Evolutionary conservation across 2,329 filamentous ascomycete genomes (phyloP), one percentile per base, ranked within the genome.

Genomic region (Colletotrichum sp.): DNA sequence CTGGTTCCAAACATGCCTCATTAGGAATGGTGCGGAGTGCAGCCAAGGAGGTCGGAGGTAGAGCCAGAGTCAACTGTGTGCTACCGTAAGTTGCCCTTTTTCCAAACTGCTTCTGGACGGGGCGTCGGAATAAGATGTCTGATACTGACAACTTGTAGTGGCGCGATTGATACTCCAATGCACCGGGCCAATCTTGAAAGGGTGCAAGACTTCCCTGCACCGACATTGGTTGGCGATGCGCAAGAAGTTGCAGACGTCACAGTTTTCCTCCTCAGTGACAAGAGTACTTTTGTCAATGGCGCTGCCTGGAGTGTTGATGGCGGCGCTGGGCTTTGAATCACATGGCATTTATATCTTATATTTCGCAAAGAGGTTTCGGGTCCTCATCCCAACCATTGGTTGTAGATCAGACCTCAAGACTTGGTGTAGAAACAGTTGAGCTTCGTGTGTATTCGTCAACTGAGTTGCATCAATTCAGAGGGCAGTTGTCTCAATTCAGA

Each of bases 11-110:
- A 21, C 73, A 75, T 15, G 69, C 69, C 5, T 71, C 72, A 3
- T 10, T 75, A 28, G 62, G 62, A 4, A 75, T 75, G 72, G 68
- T 75, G 21, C 36, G 36, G n/a, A 75, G 68, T 28, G 62, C 68
- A 4, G 72, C 72, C 15, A 75, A 67, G 12, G 72, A 75, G 55
- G 68, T 75, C 3, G 72, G 36, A 1, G 67, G 61, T 34, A 60
- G 67, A n/a, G 73, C 70, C n/a, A 73, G 70, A 52, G 69, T 73
- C 28, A 76, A 76, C 24, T 73, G 70, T 58, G 66, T 76, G 12
- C 32, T 69, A 10, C 69, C 69, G 73, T 72, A 24, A 72, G 69
- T 43, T 1, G 1, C n/a, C 16, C 6, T 26, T 21, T 1, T 16
- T 1, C 34, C 18, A 16, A 3, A 28, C 8, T n/a, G 24, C 8